phyloP scores from a whole-genome alignment of 2,329 filamentous ascomycete genomes.

The Thelonectria discophora region DNA sequence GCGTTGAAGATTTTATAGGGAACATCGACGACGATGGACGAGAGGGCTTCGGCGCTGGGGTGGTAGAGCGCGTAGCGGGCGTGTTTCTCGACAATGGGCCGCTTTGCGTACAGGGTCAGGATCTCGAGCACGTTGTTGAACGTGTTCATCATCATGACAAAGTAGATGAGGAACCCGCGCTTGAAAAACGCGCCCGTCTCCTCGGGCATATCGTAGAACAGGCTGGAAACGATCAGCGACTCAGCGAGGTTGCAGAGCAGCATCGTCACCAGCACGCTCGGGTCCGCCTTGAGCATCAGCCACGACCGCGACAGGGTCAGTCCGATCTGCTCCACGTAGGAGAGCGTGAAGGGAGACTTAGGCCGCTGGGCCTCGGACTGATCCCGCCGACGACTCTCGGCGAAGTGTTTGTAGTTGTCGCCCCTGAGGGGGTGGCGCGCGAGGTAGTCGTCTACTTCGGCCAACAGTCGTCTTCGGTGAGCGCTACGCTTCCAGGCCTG shows the following conservation, averaged over 20 bases:
- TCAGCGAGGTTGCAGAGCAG: constrained; percentile 55
- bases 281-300: constrained; percentile 50
- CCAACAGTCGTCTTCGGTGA: constrained; percentile 34
- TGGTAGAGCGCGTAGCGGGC: constrained; percentile 44
- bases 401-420: constrained; percentile 24
- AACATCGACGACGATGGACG: constrained; percentile 21
- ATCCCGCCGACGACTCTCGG: constrained; percentile 22
- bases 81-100: constrained; percentile 44
- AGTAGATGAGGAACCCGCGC: constrained; percentile 58
- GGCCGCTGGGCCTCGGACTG: constrained; percentile 47
- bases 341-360: constrained; percentile 58
- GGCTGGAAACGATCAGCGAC: constrained; percentile 58
- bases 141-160: constrained; percentile 60
- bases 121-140: constrained; percentile 44
- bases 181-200: constrained; percentile 55
- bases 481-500: constrained; percentile 42
- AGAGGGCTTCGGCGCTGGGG: constrained; percentile 34
- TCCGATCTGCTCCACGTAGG: constrained; percentile 54
- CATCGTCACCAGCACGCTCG: constrained; percentile 48
- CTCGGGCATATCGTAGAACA: constrained; percentile 57
- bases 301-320: constrained; percentile 51
- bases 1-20: constrained; percentile 27
- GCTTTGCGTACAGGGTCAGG: constrained; percentile 41
- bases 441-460: constrained; percentile 42
- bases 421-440: constrained; percentile 21